Percentiles rank a stretch among this genome's conserved stretches.
Evolutionary conservation across 305 asterid genomes (phyloP).

Genomic region (Withania somnifera): DNA sequence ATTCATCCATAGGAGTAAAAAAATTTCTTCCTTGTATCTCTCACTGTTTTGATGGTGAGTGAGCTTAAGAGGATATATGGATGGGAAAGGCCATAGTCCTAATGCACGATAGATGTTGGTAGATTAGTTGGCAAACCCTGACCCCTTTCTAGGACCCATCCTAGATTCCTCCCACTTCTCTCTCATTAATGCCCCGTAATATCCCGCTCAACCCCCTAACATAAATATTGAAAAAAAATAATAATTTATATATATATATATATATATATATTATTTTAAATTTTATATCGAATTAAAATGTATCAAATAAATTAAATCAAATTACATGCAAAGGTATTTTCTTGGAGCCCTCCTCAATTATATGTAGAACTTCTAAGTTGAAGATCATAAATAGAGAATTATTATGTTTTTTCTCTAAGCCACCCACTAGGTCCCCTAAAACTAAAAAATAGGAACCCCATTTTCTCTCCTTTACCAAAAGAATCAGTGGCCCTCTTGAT

Average conservation of each 20-base stretch:
- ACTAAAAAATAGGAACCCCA: slow-evolving; percentile 13
- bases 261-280: no score
- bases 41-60: not conserved
- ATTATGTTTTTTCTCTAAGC: not conserved
- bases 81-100: slow-evolving; percentile 26
- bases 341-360: not conserved
- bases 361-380: not conserved
- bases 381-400: not conserved
- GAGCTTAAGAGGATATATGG: slow-evolving; percentile 16
- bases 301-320: no score
- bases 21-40: no score
- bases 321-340: not conserved
- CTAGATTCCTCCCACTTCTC: slow-evolving; percentile 32
- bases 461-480: slow-evolving; percentile 19
- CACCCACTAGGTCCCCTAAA: slow-evolving; percentile 4
- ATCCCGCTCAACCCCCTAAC: not conserved
- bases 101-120: slow-evolving; percentile 70
- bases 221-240: no score
- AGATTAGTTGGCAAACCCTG: slow-evolving; percentile 65
- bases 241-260: no score
- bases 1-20: no score
- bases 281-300: no score
- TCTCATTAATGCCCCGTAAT: not conserved
- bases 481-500: slow-evolving; percentile 21
- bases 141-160: slow-evolving; percentile 40